Evolutionary conservation across 106 monocot genomes (phyloP).

Genomic region (Platanthera guangdongensis): DNA sequence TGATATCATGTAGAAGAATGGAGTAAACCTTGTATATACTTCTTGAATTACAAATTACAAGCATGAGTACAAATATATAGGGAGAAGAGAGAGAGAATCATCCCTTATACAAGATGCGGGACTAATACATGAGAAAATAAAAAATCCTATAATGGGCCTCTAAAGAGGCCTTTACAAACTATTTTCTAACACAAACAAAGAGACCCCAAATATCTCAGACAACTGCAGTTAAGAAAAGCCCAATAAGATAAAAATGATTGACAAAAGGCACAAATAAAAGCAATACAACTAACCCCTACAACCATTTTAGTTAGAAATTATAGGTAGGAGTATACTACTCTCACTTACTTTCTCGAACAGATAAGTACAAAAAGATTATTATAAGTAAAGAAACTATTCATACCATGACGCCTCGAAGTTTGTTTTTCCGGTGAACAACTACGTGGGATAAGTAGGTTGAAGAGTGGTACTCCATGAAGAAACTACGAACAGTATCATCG

Average conservation of each 20-base stretch:
- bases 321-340: neutral
- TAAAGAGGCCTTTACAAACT: no score
- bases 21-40: no score
- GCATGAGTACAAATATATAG: no score
- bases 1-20: no score
- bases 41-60: no score
- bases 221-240: neutral
- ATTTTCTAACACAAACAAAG: no score
- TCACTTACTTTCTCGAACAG: neutral
- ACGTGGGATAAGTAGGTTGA: slow-evolving; percentile 64
- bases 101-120: no score
- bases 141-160: no score
- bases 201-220: no score
- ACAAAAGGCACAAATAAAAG: neutral
- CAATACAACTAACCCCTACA: neutral
- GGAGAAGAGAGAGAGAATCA: no score
- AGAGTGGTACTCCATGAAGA: slow-evolving; percentile 82
- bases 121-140: no score
- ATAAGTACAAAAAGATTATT: neutral
- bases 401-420: slow-evolving; percentile 77
- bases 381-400: slow-evolving; percentile 16
- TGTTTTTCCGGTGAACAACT: slow-evolving; percentile 66
- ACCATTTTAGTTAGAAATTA: neutral
- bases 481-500: slow-evolving; percentile 52
- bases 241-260: neutral